Evolutionary conservation across 2,329 filamentous ascomycete genomes (phyloP).

Genomic region (Aaosphaeria arxii): DNA sequence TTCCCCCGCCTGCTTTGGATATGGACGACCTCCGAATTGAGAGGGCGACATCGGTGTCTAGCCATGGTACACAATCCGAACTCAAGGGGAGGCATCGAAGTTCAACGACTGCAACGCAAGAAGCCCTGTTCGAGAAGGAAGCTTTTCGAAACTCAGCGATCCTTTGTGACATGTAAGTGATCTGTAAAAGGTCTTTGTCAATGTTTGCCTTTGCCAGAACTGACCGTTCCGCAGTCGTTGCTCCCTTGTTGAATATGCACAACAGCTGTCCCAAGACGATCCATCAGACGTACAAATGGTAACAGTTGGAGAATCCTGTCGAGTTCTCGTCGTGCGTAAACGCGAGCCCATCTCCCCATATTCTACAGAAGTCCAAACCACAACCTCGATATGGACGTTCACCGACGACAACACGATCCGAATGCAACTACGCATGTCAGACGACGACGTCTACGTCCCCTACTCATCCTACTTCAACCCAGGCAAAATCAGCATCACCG

Average conservation of each 20-base stretch:
- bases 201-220: background rate
- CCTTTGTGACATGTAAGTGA: conserved; percentile 42
- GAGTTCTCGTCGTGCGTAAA: conserved; percentile 44
- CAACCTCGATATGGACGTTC: conserved; percentile 46
- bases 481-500: conserved; percentile 42
- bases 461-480: conserved; percentile 46
- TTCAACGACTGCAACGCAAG: conserved; percentile 31
- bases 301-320: conserved; percentile 34
- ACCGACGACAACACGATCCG: conserved; percentile 42
- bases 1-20: conserved; percentile 22
- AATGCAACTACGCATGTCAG: conserved; percentile 43
- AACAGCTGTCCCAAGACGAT: conserved; percentile 31
- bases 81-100: conserved; percentile 26
- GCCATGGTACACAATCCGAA: conserved; percentile 16
- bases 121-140: conserved; percentile 37
- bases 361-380: conserved; percentile 31
- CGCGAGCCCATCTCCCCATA: conserved; percentile 33
- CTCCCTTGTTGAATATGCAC: conserved; percentile 41
- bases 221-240: conserved; percentile 26
- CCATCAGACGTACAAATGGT: conserved; percentile 41
- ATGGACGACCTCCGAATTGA: conserved; percentile 12
- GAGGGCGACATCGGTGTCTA: conserved; percentile 10
- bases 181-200: background rate
- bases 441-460: conserved; percentile 41
- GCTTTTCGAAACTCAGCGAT: conserved; percentile 45